Conservation (phyloP, 2,329 filamentous ascomycete species). For the Aspergillus alliaceus region DNA sequence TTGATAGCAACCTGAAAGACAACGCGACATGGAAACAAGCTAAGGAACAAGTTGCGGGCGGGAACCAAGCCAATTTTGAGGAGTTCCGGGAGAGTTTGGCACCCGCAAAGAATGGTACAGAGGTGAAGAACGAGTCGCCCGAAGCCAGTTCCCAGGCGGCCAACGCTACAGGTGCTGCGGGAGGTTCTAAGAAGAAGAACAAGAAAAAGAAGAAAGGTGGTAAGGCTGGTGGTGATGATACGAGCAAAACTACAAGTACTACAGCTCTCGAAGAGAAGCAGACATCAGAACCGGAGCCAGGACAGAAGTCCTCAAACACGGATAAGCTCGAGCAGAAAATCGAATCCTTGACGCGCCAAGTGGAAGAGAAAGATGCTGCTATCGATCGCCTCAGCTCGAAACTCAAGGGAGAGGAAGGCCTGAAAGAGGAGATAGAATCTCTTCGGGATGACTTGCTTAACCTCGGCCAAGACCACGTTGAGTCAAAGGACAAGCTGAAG, state of each 20-base stretch:
- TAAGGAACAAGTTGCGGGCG: conserved; percentile 33
- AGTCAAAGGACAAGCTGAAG: conserved; percentile 74
- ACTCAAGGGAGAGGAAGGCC: conserved; percentile 72
- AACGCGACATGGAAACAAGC: conserved; percentile 36
- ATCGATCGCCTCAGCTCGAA: conserved; percentile 71
- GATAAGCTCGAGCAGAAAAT: conserved; percentile 38
- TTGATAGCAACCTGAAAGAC: conserved; percentile 39
- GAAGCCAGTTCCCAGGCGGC: conserved; percentile 21
- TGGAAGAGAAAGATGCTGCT: conserved; percentile 63
- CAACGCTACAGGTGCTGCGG: conserved; percentile 22
- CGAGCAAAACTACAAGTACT: conserved; percentile 23
- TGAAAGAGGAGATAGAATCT: conserved; percentile 82
- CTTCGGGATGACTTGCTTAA: conserved; percentile 76
- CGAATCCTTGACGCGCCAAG: conserved; percentile 33
- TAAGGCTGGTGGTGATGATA: conserved; percentile 47
- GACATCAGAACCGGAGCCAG: conserved; percentile 36
- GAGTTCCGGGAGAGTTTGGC: conserved; percentile 33
- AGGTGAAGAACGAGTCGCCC: conserved; percentile 22
- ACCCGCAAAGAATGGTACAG: conserved; percentile 21
- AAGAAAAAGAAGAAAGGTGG: conserved; percentile 84
- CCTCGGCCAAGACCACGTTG: conserved; percentile 80
- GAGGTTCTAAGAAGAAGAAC: conserved; percentile 67
- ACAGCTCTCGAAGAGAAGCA: conserved; percentile 15
- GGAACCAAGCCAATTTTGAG: conserved; percentile 35
- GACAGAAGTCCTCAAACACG: conserved; percentile 17